phyloP scores from a whole-genome alignment of 257 asterid species.

The Craterostigma plantagineum region DNA sequence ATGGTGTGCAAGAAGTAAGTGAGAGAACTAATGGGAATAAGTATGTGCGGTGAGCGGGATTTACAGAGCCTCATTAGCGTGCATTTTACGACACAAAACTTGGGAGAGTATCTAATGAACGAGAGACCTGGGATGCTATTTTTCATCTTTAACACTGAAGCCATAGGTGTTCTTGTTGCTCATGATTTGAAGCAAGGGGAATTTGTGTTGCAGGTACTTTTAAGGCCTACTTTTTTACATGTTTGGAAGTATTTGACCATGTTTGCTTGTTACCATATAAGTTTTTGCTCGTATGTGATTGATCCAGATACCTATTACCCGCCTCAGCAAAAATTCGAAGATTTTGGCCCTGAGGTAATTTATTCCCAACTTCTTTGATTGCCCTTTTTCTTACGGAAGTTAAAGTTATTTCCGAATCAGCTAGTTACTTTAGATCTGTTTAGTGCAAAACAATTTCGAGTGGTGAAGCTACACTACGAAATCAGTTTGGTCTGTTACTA shows the following conservation, averaged over 20 bases:
- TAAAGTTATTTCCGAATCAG: not conserved
- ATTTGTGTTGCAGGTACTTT: conserved; percentile 76
- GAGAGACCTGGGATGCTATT: conserved; percentile 94
- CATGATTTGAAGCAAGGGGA: conserved; percentile 88
- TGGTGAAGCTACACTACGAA: conserved; percentile 1
- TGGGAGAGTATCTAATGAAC: conserved; percentile 60
- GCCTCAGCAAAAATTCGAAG: conserved; percentile 77
- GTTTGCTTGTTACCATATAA: conserved; percentile 1
- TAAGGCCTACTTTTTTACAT: not conserved
- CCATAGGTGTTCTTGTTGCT: conserved; percentile 87
- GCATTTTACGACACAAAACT: conserved; percentile 64
- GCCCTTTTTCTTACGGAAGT: not conserved
- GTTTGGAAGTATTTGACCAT: not conserved
- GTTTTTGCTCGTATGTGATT: conserved; percentile 5
- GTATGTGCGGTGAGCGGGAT: conserved; percentile 63
- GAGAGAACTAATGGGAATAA: conserved; percentile 53
- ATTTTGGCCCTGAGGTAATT: conserved; percentile 50
- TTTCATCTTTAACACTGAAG: conserved; percentile 69
- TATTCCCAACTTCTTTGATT: not conserved
- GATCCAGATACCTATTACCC: conserved; percentile 88
- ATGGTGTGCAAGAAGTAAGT: conserved; percentile 84
- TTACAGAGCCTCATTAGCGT: conserved; percentile 80
- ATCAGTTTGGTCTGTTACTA: too few relatives aligned
- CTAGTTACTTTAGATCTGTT: conserved; percentile 2
- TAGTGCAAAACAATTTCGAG: not conserved